Evolutionary conservation across 31 red algal species (phyloP).

Genomic region (Asparagopsis taxiformis): DNA sequence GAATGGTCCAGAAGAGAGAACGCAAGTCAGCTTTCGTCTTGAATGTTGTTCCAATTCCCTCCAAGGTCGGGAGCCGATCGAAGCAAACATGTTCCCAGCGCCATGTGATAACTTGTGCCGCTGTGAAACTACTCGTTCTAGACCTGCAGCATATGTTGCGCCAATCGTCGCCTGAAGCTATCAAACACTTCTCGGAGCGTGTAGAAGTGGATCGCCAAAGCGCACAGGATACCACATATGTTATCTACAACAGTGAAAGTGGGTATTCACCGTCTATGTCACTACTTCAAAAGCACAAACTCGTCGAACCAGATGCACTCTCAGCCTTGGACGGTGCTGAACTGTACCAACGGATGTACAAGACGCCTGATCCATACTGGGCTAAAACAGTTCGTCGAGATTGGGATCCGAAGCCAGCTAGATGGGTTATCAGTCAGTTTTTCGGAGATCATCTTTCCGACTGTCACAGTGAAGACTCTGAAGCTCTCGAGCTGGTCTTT

Average conservation of each 20-base stretch:
- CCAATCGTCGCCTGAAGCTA: neutral
- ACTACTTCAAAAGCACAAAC: neutral
- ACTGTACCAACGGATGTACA: constrained; percentile 61
- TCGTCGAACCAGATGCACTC: constrained; percentile 46
- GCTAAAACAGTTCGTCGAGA: constrained; percentile 32
- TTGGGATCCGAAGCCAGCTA: constrained; percentile 61
- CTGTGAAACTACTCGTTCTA: constrained; percentile 26
- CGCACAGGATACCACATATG: constrained; percentile 9
- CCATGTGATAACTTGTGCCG: neutral
- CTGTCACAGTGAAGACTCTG: neutral
- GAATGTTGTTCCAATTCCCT: too few species aligned
- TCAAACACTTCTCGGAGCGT: constrained; percentile 37
- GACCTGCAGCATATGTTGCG: constrained; percentile 20
- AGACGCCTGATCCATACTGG: constrained; percentile 71
- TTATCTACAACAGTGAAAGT: constrained; percentile 20
- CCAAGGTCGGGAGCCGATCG: too few species aligned
- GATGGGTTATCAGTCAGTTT: constrained; percentile 39
- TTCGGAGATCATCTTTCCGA: constrained; percentile 24
- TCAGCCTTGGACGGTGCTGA: constrained; percentile 38
- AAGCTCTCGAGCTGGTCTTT: constrained; percentile 23
- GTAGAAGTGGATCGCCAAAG: constrained; percentile 26
- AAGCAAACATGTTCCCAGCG: constrained; percentile 1
- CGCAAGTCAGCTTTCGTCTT: too few species aligned
- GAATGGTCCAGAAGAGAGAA: too few species aligned
- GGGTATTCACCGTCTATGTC: constrained; percentile 21